Base-by-base conservation (phyloP, 345 rosid genomes). In the Camelina laxa region DNA sequence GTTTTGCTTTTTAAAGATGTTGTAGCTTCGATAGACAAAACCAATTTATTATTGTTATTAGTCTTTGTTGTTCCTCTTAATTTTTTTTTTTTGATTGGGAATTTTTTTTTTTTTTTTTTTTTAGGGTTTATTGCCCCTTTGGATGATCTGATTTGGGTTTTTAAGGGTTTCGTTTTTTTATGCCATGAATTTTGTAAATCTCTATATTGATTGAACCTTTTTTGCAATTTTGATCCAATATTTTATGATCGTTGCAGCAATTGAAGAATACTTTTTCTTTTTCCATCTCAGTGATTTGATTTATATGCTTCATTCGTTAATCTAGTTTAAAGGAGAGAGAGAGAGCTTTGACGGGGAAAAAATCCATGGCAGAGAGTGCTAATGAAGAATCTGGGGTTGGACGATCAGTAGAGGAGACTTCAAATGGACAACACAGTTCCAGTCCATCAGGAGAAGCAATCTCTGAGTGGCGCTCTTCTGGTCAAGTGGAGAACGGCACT, bases 401-500 rank as follows among this genome's bases (percentile, higher is more conserved):
- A 78, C 78, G 88, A 86, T 83, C 96, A 73, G 70, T 65, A 35
- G 96, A 85, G 79, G 92, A 85, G 73, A 80, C 74, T 75, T 84
- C 86, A 6, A 92, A 87, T 58, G 84, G 85, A 75, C 87, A 79
- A 70, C 83, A 76, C 33, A 88, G 91, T 77, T 27, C 30, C 5
- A 27, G 30, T 27, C 89, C 84, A 67, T 79, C 90, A 58, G 89
- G 87, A 72, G 99, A 92, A 82, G 89, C 91, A 38, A 67, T 90
- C 82, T 89, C 88, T 1, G 90, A 89, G 81, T 92, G 97, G 94
- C 89, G 97, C 59, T 95, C 97, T 35, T 88, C 94, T 64, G 94
- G 81, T 84, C 99, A 85, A 84, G 87, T 89, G 76, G 97, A 90
- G 72, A 92, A 89, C 71, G 97, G 96, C 75, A 89, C 82, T 20